Percentiles rank a stretch among this genome's conserved stretches.
These are phyloP conservation scores for Termitomyces sp. DNA, from an alignment of 768 basidiomycete species.

Conservation along the genomic window DNA sequence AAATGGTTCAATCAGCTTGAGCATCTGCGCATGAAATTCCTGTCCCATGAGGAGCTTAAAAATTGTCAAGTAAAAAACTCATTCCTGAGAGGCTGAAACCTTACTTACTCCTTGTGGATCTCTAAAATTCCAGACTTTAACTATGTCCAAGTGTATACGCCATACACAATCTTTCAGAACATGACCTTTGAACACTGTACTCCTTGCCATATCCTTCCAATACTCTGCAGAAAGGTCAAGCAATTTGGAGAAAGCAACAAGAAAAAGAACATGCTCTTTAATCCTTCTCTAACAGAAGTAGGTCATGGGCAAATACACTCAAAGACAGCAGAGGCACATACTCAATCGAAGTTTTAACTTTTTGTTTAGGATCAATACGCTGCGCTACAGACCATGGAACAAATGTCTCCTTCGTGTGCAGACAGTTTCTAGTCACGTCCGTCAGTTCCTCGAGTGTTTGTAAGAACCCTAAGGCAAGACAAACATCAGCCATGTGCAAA, in stretches of 20 bases:
- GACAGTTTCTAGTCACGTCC: background rate
- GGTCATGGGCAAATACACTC: background rate
- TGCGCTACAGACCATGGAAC: constrained; percentile 4
- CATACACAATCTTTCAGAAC: constrained; percentile 2
- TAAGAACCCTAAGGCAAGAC: background rate
- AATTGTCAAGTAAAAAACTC: background rate
- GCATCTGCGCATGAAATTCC: background rate
- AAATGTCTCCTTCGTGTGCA: background rate
- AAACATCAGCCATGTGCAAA: background rate
- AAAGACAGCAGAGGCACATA: background rate
- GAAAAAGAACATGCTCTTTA: background rate
- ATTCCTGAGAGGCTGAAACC: background rate
- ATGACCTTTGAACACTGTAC: constrained; percentile 1
- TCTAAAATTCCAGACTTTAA: constrained; percentile 2
- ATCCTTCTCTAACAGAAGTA: background rate
- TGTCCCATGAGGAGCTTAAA: background rate
- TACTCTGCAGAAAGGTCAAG: background rate
- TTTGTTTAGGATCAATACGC: background rate
- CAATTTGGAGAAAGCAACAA: background rate
- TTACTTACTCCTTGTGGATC: background rate
- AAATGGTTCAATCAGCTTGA: background rate
- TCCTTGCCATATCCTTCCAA: constrained; percentile 2
- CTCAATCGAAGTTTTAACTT: background rate
- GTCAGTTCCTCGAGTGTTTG: background rate
- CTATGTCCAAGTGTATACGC: constrained; percentile 1